phyloP scores from a whole-genome alignment of 345 rosid genomes.

The Luvunga scandens region DNA sequence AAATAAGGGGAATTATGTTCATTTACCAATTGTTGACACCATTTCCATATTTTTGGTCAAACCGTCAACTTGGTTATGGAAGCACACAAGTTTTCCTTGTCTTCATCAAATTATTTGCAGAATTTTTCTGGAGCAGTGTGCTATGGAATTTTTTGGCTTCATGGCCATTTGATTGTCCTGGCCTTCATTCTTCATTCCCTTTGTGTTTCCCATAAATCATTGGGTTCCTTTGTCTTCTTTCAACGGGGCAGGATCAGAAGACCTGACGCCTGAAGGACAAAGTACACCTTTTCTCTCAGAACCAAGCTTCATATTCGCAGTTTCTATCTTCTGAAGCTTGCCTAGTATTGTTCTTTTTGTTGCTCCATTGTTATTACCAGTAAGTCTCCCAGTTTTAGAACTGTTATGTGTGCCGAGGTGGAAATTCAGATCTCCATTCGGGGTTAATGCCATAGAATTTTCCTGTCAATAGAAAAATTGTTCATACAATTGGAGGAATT shows the following conservation, averaged over 20 bases:
- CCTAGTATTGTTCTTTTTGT: constrained; percentile 9
- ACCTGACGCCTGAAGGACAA: background rate
- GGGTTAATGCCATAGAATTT: constrained; percentile 12
- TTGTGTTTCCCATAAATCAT: background rate
- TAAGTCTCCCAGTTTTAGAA: constrained; percentile 9
- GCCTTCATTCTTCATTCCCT: constrained; percentile 1
- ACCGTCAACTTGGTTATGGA: constrained; percentile 25
- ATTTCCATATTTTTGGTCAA: constrained; percentile 22
- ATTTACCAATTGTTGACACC: no score
- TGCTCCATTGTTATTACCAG: constrained; percentile 2
- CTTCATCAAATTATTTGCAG: background rate
- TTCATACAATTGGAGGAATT: background rate
- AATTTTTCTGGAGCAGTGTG: background rate
- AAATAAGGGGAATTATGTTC: no score
- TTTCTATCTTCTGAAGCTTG: constrained; percentile 20
- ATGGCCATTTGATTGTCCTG: constrained; percentile 3
- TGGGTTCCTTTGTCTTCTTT: constrained; percentile 4
- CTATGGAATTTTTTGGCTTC: constrained; percentile 16
- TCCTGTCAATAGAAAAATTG: constrained; percentile 13
- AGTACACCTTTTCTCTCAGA: background rate
- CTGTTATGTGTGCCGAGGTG: constrained; percentile 13
- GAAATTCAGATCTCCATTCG: constrained; percentile 20
- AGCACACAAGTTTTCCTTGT: constrained; percentile 29
- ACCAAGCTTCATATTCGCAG: constrained; percentile 1
- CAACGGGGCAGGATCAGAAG: background rate